Percentiles rank a stretch among this genome's conserved stretches.
These are phyloP conservation scores for Gnaphalium uliginosum DNA, from an alignment of 129 eudicot genomes.

Conservation along the genomic window DNA sequence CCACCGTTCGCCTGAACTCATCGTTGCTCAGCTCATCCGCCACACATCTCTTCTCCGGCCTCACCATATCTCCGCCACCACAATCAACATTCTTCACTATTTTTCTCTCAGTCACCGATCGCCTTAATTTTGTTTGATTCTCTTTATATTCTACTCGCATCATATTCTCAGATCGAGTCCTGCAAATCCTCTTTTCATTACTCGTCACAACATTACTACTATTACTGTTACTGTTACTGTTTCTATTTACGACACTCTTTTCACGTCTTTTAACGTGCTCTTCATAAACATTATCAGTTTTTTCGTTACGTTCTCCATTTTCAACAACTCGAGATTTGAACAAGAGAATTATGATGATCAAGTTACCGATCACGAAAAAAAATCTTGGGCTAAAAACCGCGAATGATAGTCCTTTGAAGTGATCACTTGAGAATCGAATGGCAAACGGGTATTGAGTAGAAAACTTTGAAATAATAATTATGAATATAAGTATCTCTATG, in stretches of 20 bases:
- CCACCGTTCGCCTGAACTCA: constrained; percentile 79
- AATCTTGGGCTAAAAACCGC: constrained; percentile 51
- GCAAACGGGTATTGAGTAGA: constrained; percentile 45
- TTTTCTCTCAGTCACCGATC: constrained; percentile 47
- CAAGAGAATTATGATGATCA: constrained; percentile 53
- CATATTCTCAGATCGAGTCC: constrained; percentile 56
- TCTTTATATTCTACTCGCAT: constrained; percentile 17
- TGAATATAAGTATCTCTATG: constrained; percentile 48
- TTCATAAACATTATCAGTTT: constrained; percentile 35
- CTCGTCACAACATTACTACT: background rate
- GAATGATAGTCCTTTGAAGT: constrained; percentile 34
- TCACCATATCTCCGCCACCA: constrained; percentile 17
- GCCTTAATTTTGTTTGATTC: constrained; percentile 29
- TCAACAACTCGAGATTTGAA: constrained; percentile 42
- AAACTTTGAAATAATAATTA: constrained; percentile 46
- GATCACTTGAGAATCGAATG: constrained; percentile 42
- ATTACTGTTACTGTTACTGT: background rate
- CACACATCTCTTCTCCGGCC: constrained; percentile 10
- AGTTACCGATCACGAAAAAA: constrained; percentile 75
- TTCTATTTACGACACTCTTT: constrained; percentile 21
- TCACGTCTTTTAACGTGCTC: constrained; percentile 47
- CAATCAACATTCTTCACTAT: background rate
- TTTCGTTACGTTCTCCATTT: constrained; percentile 9
- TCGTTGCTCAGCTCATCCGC: constrained; percentile 67
- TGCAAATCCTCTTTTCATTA: constrained; percentile 12